These are phyloP conservation scores for Hypoxylon fragiforme DNA, from an alignment of 495 filamentous ascomycete species.

Conservation along the genomic window DNA sequence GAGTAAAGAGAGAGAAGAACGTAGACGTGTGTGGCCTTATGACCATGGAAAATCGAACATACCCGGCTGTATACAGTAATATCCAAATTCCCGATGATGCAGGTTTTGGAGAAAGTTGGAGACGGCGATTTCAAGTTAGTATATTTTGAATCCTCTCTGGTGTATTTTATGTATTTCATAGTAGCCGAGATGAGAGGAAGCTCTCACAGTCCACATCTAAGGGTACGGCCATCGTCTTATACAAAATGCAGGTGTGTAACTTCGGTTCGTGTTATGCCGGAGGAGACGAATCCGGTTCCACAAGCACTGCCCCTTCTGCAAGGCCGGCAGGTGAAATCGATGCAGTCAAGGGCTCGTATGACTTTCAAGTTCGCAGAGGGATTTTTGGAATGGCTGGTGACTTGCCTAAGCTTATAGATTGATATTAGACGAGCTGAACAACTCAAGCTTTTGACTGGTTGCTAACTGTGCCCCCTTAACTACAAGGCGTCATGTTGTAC, in stretches of 20 bases:
- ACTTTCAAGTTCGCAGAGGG: constrained; percentile 11
- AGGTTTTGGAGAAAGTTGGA: constrained; percentile 31
- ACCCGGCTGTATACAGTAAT: constrained; percentile 24
- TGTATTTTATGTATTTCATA: constrained; percentile 19
- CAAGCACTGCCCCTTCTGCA: constrained; percentile 23
- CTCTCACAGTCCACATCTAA: constrained; percentile 18
- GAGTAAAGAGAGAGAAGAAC: constrained; percentile 7
- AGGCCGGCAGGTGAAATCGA: constrained; percentile 19
- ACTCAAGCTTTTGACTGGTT: background rate
- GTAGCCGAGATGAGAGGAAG: constrained; percentile 17
- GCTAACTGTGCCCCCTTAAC: background rate
- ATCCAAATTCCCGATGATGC: constrained; percentile 32
- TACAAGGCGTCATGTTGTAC: background rate
- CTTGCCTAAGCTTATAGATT: constrained; percentile 7
- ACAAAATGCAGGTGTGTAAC: constrained; percentile 15
- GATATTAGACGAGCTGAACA: background rate
- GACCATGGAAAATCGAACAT: constrained; percentile 17
- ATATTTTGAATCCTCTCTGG: constrained; percentile 15
- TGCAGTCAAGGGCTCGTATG: constrained; percentile 5
- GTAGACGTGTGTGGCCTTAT: constrained; percentile 12
- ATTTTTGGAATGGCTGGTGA: constrained; percentile 17
- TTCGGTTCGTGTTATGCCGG: constrained; percentile 21
- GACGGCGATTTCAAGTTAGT: constrained; percentile 3
- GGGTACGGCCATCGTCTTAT: constrained; percentile 3
- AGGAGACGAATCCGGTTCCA: constrained; percentile 17